Percentiles rank a stretch among this genome's conserved stretches.
These are phyloP conservation scores for Arctium minus DNA, from an alignment of 129 eudicot genomes.

Conservation along the genomic window DNA sequence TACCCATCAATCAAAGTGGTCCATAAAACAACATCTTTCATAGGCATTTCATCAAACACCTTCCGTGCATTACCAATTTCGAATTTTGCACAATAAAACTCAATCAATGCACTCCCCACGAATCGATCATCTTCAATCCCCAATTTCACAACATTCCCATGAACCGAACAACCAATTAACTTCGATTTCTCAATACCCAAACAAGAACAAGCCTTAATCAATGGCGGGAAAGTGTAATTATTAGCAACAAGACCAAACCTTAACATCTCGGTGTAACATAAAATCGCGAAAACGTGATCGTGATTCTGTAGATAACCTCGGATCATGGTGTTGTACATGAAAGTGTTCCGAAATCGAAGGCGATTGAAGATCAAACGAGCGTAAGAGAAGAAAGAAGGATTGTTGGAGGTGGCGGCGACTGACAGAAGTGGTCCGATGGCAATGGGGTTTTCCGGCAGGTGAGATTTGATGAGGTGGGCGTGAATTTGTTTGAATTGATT, in stretches of 20 bases:
- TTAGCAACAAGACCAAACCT: conserved; percentile 31
- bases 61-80: conserved; percentile 38
- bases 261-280: conserved; percentile 32
- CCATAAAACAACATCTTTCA: conserved; percentile 55
- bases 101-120: conserved; percentile 49
- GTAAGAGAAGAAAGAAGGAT: conserved; percentile 44
- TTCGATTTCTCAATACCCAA: neutral
- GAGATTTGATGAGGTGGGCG: conserved; percentile 49
- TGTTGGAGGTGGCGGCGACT: conserved; percentile 34
- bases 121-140: conserved; percentile 46
- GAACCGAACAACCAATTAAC: conserved; percentile 28
- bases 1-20: conserved; percentile 63
- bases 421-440: conserved; percentile 43
- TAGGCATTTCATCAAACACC: conserved; percentile 55
- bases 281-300: conserved; percentile 4
- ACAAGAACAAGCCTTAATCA: conserved; percentile 45
- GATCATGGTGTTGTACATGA: conserved; percentile 59
- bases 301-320: conserved; percentile 35
- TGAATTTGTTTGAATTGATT: conserved; percentile 52
- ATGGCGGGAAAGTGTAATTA: conserved; percentile 50
- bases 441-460: conserved; percentile 28
- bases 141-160: conserved; percentile 39
- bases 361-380: conserved; percentile 34
- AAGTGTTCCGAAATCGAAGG: conserved; percentile 37
- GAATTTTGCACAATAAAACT: conserved; percentile 29